Base-by-base conservation (phyloP, 1,284 basidiomycete genomes). In the Puccinia polysora region DNA sequence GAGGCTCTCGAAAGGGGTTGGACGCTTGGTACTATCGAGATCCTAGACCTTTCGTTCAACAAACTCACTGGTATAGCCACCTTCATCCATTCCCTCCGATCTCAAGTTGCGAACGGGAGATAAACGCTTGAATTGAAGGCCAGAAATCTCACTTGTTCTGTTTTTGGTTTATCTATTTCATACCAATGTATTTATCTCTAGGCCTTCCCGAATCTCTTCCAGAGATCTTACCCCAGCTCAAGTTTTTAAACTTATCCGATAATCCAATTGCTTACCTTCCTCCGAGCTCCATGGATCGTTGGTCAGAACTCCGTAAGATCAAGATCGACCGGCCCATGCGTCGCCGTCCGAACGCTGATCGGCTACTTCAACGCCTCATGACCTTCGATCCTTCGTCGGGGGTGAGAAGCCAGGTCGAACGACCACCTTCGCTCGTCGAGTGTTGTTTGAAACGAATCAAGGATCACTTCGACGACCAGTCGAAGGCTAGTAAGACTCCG, bases 231-330 rank as follows among this genome's bases (percentile, higher is more conserved):
- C 49, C 62, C 2, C n/a, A 36, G 1, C 32, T 64, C 1, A 6
- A 49, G 20, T 36, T 50, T 34, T 28, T 64, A 6, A 52, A 20
- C 7, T 49, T 64, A 1, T 23, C 47, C 10, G 34, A 49, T 25
- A 64, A 64, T 49, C 62, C 62, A 14, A 45, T 64, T n/a, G 28
- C n/a, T 14, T 32, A 12, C 43, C 62, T 64, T 38, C 62, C 62
- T 0, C 12, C 20, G 10, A 64, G 30, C n/a, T 10, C n/a, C 18
- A 12, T 18, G 4, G 4, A 52, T 34, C n/a, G n/a, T n/a, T 64
- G 62, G 62, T 2, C 25, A 14, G n/a, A 10, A 25, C 49, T 50
- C 2, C 10, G 4, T n/a, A 34, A 15, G 6, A 1, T 64, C 45
- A 36, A 18, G 45, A 14, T 64, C n/a, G 32, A 36, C 15, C 62